Base-by-base conservation (phyloP, 352 stramenopile genomes). In the Globisporangium parvum region DNA sequence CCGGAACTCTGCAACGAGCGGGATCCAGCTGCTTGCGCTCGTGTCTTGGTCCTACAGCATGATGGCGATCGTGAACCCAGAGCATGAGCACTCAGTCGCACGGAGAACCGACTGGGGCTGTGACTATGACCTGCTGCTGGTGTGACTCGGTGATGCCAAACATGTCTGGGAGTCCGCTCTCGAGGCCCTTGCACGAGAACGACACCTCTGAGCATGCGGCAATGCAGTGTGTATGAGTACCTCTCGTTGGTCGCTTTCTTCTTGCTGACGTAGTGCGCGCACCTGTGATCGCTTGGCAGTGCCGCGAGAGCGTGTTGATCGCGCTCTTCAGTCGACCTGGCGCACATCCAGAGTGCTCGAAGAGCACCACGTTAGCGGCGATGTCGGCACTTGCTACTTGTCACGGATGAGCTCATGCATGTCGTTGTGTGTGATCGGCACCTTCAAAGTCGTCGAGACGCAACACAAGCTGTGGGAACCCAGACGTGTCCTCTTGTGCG, bases 281-380 rank as follows among this genome's bases (percentile, higher is more conserved):
- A 85, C 76, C 76, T 52, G 65, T 70, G 58, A 85, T 77, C 21
- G 70, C 74, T 55, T 85, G 66, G 49, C 72, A 80, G 47, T 87
- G 75, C 23, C 72, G 73, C 26, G 75, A 78, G 6, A 84, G 58
- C 39, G 70, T 63, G 52, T 71, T 80, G 57, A 74, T 68, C 47
- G 59, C 66, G 42, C 63, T 60, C 31, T 73, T 75, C 18, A 85
- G 33, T 0, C 63, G 59, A 23, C 63, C 75, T 85, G 51, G 41
- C 23, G 3, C 47, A 23, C 26, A 24, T 23, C 17, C 15, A 23
- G 3, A 18, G 5, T 24, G 14, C n/a, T n/a, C n/a, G n/a, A n/a
- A n/a, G n/a, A n/a, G n/a, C n/a, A n/a, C n/a, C n/a, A n/a, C 14
- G 6, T 44, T 44, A 44, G 39, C 18, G 14, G 6, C 39, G 20